A percentile compares a stretch with the other conserved stretches of the same genome.
Evolutionary conservation across 2,329 filamentous ascomycete species (phyloP).

Genomic region (Aspergillus brunneoviolaceus): DNA sequence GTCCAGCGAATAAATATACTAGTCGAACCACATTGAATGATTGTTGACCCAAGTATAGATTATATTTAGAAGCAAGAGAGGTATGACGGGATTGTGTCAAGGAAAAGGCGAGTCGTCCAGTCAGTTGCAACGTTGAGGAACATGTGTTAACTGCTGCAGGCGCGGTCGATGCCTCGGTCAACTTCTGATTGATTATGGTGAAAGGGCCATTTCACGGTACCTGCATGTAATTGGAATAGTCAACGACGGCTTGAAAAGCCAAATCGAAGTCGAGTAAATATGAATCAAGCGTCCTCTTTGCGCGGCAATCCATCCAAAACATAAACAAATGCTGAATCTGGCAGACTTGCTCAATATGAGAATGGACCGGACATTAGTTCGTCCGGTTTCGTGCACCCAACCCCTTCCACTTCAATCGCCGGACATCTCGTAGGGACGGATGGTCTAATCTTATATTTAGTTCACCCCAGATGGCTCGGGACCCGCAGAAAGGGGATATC

Average conservation of each 20-base stretch:
- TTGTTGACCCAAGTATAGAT: not conserved
- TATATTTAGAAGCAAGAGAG: not conserved
- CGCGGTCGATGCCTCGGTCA: not conserved
- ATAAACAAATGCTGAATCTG: not conserved
- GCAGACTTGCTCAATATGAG: not conserved
- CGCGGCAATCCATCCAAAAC: not conserved
- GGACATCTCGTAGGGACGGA: not conserved
- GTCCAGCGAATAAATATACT: slow-evolving; percentile 10
- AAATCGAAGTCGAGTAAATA: not conserved
- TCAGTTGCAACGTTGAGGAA: not conserved
- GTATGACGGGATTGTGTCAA: not conserved
- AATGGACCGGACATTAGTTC: slow-evolving; percentile 6
- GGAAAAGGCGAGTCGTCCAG: not conserved
- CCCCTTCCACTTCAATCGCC: not conserved
- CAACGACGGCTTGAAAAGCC: not conserved
- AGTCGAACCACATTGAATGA: slow-evolving; percentile 1
- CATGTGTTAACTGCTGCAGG: not conserved
- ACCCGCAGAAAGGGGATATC: not conserved
- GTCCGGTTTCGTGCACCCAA: not conserved
- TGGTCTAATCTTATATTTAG: no score
- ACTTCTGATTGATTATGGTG: not conserved
- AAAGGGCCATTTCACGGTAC: not conserved
- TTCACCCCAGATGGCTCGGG: no score
- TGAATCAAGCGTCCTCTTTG: not conserved
- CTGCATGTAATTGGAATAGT: not conserved